Evolutionary conservation across 73 alveolate genomes (phyloP), one percentile per base, ranked within the genome.

Genomic region (Urostyla sp.): DNA sequence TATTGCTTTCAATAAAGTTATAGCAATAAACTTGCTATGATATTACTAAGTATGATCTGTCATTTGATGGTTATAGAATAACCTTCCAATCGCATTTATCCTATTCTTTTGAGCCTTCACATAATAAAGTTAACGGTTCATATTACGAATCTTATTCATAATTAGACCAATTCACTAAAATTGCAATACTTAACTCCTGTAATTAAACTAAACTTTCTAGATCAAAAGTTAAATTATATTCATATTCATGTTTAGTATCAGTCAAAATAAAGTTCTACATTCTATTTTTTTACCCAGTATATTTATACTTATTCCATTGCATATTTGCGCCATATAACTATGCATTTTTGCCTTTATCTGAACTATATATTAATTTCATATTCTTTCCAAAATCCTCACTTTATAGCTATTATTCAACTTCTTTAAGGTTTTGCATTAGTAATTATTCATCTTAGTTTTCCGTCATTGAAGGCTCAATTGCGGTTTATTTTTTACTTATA

Each of bases 131-230:
- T 50, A 61, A 32, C 8, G 93, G 93, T 31, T 72, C 86, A 38
- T 76, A 63, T 24, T 76, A 43, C 27, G 36, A 38, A 36, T 85
- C 93, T 20, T 44, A 43, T 23, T 85, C 93, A 38, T 76, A 85
- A 15, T 66, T 76, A 23, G 86, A 35, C 93, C 93, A 85, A 63
- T 76, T 75, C 81, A 49, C 75, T 23, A 85, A 37, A 7, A 85
- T 45, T 2, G 89, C 93, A 35, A 76, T 57, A 30, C 76, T 55
- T 1, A 85, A 26, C 56, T 85, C 93, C 46, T 57, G 53, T 10
- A 84, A 34, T 23, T 75, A 61, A n/a, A 84, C 38, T 8, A 27
- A 79, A 13, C 61, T 30, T 10, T 60, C 60, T 37, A 60, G 54
- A 36, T 73, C 84, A 50, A 84, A 84, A 48, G 15, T 49, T 74